Evolutionary conservation across 2,329 filamentous ascomycete species (phyloP), one percentile per base, ranked within the genome.

Genomic region (Aphanocladium album): DNA sequence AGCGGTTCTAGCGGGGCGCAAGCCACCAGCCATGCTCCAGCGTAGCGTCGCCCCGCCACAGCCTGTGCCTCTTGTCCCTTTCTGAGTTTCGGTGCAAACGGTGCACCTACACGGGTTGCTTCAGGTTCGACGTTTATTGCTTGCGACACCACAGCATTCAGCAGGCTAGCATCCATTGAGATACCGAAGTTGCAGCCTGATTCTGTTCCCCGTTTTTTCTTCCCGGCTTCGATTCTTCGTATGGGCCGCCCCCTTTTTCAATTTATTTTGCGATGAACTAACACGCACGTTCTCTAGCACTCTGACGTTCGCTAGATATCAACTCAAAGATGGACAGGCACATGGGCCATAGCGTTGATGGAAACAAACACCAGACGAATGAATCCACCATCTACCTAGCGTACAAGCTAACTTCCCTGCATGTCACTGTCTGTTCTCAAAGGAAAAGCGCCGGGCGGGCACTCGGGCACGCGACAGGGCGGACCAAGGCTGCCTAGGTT

Each of bases 141-240:
- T 23, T 33, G 11, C 21, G 35, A 17, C 35, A 39, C 35, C 35
- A 39, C 35, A 39, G 35, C 35, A 39, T 17, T 39, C 35, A 25
- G 19, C 35, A 43, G 45, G 19, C 57, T 59, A 59, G 57, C 57
- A 52, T 53, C 19, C 19, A 59, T 59, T 59, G 37, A 46, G 39
- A 52, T 59, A 59, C 57, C 57, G 57, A 59, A 39, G 7, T 9
- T 5, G 21, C 17, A 14, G 4, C 19, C n/a, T 11, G 1, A 14
- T 6, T 35, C 14, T 17, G 5, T 35, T 19, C 27, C 45, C 35
- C 19, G 3, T 50, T 51, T 58, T 50, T 50, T 50, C n/a, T 43
- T 33, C 11, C 11, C 9, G 14, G 37, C 21, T 41, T 30, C 16
- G 19, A 3, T 19, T 14, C 35, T 11, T 12, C 39, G 41, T 46